phyloP scores from a whole-genome alignment of 805 yeast species.

The Wickerhamiella lipophila region DNA sequence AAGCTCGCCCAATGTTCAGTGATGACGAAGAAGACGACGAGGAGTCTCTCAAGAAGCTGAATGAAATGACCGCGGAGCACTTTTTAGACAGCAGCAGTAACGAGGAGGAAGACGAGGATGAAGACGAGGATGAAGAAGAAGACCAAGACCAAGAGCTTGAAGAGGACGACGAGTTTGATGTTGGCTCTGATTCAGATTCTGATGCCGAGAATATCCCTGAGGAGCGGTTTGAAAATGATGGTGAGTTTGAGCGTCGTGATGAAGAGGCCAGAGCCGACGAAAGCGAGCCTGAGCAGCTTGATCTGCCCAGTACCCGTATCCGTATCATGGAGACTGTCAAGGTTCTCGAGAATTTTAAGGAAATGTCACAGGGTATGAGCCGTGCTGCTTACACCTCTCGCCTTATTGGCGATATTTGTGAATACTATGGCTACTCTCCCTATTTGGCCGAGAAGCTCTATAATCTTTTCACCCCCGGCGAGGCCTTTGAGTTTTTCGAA shows the following conservation, averaged over 20 bases:
- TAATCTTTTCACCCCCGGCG: slow-evolving; percentile 82
- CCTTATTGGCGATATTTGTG: slow-evolving; percentile 72
- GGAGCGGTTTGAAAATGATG: slow-evolving; percentile 17
- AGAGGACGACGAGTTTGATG: slow-evolving; percentile 17
- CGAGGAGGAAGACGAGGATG: slow-evolving; percentile 15
- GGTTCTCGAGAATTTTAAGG: slow-evolving; percentile 74
- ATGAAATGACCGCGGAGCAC: slow-evolving; percentile 22
- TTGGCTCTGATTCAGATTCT: slow-evolving; percentile 16
- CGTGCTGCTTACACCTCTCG: slow-evolving; percentile 74
- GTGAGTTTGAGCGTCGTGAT: slow-evolving; percentile 14
- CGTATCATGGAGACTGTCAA: slow-evolving; percentile 92
- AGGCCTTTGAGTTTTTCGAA: slow-evolving; percentile 96
- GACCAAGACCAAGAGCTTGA: too few relatives aligned
- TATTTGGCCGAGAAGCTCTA: slow-evolving; percentile 89
- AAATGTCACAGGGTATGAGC: slow-evolving; percentile 50
- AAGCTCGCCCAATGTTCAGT: slow-evolving; percentile 61
- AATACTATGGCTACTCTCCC: slow-evolving; percentile 85
- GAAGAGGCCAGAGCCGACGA: slow-evolving; percentile 23
- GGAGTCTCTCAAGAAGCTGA: slow-evolving; percentile 30
- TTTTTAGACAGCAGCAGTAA: slow-evolving; percentile 19
- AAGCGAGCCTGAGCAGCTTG: slow-evolving; percentile 33
- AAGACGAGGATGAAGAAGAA: slow-evolving; percentile 15
- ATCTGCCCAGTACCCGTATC: slow-evolving; percentile 71
- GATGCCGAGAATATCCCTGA: slow-evolving; percentile 18
- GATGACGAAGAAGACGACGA: slow-evolving; percentile 58